Base-by-base conservation (phyloP, 2,329 filamentous ascomycete genomes). In the Talaromyces sp. region DNA sequence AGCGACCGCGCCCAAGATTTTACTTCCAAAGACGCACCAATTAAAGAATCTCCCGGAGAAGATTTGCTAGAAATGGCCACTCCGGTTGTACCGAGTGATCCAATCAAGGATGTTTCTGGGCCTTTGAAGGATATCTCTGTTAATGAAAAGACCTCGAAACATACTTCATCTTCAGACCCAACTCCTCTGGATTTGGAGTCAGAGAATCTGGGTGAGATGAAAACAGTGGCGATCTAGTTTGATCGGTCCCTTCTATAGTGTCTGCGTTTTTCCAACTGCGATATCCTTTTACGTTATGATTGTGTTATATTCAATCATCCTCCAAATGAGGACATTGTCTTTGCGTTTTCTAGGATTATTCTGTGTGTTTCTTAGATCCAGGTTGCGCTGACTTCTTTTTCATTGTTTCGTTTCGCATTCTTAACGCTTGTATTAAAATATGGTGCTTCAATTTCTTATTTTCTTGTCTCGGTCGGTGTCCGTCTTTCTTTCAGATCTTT, bases 201-300 rank as follows among this genome's bases (percentile, higher is more conserved):
- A 40, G 79, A 75, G 69, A 78, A 75, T 66, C 74, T 79, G 64
- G 79, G 77, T 58, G 80, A 81, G 69, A 82, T 82, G 80, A 82
- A 81, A 72, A 82, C 77, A 67, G 78, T 82, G 69, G 75, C 78
- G 43, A 81, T 81, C 64, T 81, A 77, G 70, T 29, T 7, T 6
- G 31, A 22, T 43, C 25, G 15, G 36, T 58, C 22, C 29, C 5
- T 61, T 31, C 11, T 59, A 60, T 64, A 31, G 53, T 60, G 56
- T 45, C 34, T 54, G 13, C 34, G 11, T 40, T 29, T 59, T 34
- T 59, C 38, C 38, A 19, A 40, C 53, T 38, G 19, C 60, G 53
- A 59, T 64, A 64, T 64, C 54, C 54, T 61, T 59, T 60, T 59
- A 63, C 40, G 53, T 63, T 49, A 56, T 49, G 53, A 58, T 56